phyloP scores from a whole-genome alignment of 805 yeast species.

The Diddensiella santjacobensis region DNA sequence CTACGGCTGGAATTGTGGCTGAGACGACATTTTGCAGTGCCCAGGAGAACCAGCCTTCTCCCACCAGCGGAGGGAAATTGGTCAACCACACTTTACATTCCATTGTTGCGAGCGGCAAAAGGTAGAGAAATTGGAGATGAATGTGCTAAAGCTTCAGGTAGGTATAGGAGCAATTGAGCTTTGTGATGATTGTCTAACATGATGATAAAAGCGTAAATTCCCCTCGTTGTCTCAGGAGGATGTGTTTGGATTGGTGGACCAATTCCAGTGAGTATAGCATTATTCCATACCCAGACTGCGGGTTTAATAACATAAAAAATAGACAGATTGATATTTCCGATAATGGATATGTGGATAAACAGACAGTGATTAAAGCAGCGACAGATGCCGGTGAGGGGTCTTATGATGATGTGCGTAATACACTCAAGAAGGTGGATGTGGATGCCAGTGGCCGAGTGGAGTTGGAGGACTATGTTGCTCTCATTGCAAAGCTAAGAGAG shows the following conservation, averaged over 20 bases:
- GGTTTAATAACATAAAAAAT: too few species aligned
- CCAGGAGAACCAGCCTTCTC: too few species aligned
- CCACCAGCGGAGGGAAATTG: too few species aligned
- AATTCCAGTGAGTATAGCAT: constrained; percentile 47
- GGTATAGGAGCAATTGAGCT: constrained; percentile 2
- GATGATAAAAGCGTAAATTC: constrained; percentile 58
- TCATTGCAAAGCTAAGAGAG: constrained; percentile 76
- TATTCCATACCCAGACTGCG: constrained; percentile 20
- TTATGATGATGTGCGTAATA: constrained; percentile 91
- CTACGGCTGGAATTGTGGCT: too few species aligned
- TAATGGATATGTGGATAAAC: constrained; percentile 91
- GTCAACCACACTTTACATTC: too few species aligned
- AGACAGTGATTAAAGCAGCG: constrained; percentile 78
- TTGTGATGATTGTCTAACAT: neutral
- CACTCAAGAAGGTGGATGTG: constrained; percentile 83
- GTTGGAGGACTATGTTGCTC: constrained; percentile 85
- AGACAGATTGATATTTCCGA: constrained; percentile 76
- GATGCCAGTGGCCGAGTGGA: constrained; percentile 98
- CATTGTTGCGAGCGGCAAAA: too few species aligned
- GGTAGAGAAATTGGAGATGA: too few species aligned
- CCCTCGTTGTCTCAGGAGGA: constrained; percentile 86
- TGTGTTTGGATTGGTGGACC: constrained; percentile 77
- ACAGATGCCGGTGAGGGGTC: constrained; percentile 74
- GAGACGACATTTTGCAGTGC: too few species aligned
- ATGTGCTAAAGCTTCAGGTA: constrained; percentile 20